Evolutionary conservation across 768 basidiomycete genomes (phyloP), one percentile per base, ranked within the genome.

Genomic region (Boletus pseudopeckii): DNA sequence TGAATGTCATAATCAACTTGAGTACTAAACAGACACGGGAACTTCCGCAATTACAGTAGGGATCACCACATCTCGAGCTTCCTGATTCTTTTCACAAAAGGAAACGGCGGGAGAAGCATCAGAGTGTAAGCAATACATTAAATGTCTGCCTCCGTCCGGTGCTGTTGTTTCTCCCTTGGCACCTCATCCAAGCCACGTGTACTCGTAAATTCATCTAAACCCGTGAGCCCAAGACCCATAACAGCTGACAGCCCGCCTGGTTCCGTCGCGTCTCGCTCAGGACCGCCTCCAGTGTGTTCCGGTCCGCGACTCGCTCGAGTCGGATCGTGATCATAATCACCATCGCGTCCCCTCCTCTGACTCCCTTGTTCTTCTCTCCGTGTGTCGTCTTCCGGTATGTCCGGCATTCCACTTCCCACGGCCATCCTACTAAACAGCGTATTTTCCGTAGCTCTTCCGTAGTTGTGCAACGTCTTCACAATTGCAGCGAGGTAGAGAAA

Each of bases 401-500:
- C 40, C 32, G 32, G 32, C 15, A 34, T 6, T n/a, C 50, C 38
- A 14, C 14, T 17, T 9, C 24, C 36, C 24, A 11, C 7, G 0
- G 7, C 17, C 17, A 1, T 28, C 41, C 53, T 44, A 17, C 33
- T 33, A 18, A 30, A 53, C 4, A 44, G 5, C 32, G 6, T 37
- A 4, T 38, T 6, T 17, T 50, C 43, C 5, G 32, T 22, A 0
- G 34, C 3, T 22, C 65, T 56, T 13, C 85, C 83, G 53, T 89
- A 90, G 33, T 73, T 76, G 64, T 75, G 75, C 64, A 90, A 71
- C 1, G 87, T 86, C 53, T 71, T 72, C 33, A 90, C 73, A 42
- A 89, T 86, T 53, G 88, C 68, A 8, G 55, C 61, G 45, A 88
- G 78, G 54, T 88, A 85, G 11, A 88, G 53, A 46, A 87, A 57